Conservation (phyloP, 139 green algal species). For the Chlamydomonas sp. region DNA sequence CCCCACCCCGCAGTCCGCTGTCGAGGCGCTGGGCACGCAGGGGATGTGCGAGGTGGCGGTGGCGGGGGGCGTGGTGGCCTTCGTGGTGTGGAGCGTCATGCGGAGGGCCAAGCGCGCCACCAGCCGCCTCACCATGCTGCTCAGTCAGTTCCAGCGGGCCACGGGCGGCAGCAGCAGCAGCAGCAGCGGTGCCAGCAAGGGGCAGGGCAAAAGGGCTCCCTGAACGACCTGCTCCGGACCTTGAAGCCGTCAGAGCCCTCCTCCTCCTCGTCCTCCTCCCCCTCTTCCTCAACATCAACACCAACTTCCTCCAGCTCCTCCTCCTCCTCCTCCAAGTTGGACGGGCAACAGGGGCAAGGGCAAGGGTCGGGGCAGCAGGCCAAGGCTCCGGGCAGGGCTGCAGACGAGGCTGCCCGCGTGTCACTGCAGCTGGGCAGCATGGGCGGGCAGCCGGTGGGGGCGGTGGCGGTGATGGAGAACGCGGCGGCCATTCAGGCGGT, state of each 20-base stretch:
- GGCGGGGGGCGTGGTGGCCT: neutral
- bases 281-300: too few relatives aligned
- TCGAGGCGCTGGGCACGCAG: slow-evolving; percentile 9
- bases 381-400: neutral
- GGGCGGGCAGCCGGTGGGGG: neutral
- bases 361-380: neutral
- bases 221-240: too few relatives aligned
- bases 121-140: neutral
- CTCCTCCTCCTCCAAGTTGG: too few relatives aligned
- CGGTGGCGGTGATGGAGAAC: neutral
- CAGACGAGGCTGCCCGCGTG: neutral
- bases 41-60: slow-evolving; percentile 1
- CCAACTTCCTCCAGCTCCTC: too few relatives aligned
- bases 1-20: too few relatives aligned
- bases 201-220: too few relatives aligned
- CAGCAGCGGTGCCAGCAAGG: neutral
- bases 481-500: neutral
- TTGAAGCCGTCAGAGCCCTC: too few relatives aligned
- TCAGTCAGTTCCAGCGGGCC: neutral
- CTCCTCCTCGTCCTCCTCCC: too few relatives aligned
- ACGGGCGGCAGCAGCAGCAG: neutral
- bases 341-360: neutral
- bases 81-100: neutral
- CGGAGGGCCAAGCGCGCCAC: neutral
- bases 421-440: neutral